These are phyloP conservation scores for Teratosphaeria gauchensis DNA, from an alignment of 2,329 filamentous ascomycete species.

Conservation along the genomic window DNA sequence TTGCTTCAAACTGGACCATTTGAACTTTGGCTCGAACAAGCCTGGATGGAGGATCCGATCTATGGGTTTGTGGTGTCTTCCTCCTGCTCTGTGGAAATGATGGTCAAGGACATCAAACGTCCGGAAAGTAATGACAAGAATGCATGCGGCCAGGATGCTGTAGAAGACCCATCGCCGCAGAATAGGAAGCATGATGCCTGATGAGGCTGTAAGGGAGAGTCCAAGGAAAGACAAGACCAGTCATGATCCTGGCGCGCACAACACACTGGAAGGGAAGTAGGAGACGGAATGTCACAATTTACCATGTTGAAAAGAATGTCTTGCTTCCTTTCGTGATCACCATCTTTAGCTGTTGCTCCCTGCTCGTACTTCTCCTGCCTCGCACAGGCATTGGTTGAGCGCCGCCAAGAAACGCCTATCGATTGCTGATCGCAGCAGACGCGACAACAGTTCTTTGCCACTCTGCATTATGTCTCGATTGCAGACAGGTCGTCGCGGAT, in stretches of 20 bases:
- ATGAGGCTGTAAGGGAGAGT: neutral
- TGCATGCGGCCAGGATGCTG: slow-evolving; percentile 12
- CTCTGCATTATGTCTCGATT: neutral
- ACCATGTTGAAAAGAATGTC: neutral
- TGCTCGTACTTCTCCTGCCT: neutral
- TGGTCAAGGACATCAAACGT: slow-evolving; percentile 1
- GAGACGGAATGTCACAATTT: neutral
- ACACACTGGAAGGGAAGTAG: neutral
- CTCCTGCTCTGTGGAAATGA: neutral
- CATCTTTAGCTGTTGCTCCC: neutral
- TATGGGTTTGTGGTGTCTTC: slow-evolving; percentile 2
- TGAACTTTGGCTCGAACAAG: slow-evolving; percentile 18
- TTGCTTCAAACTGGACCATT: slow-evolving; percentile 22
- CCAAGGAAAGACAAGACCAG: neutral
- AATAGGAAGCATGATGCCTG: slow-evolving; percentile 15
- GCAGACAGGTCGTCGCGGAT: too few relatives aligned
- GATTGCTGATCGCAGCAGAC: neutral
- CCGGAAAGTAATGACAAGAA: slow-evolving; percentile 11
- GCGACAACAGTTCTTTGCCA: neutral
- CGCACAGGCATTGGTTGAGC: neutral
- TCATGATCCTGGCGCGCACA: neutral
- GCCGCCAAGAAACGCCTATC: neutral
- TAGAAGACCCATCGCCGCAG: slow-evolving; percentile 18
- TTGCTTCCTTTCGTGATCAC: neutral
- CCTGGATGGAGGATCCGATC: slow-evolving; percentile 16